Conservation (phyloP, 2,329 filamentous ascomycete genomes). For the Alternaria ventricosa region DNA sequence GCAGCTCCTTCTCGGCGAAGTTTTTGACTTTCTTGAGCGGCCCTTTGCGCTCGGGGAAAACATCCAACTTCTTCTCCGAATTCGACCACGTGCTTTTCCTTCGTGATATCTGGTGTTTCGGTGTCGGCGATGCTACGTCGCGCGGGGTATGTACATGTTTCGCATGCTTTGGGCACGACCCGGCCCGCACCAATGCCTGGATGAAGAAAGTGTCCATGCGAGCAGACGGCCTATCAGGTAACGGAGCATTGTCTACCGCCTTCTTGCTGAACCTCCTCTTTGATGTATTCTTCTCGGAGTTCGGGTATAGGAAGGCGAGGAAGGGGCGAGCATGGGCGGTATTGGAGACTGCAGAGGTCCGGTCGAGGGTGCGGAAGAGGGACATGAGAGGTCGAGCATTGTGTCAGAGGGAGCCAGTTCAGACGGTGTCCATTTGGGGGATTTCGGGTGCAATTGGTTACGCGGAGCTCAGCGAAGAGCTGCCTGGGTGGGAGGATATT, state of each 20-base stretch:
- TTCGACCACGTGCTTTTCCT: slow-evolving; percentile 20
- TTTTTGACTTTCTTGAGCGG: slow-evolving; percentile 33
- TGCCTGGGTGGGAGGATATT: neutral
- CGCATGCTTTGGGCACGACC: slow-evolving; percentile 58
- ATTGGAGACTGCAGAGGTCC: slow-evolving; percentile 58
- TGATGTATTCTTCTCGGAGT: neutral
- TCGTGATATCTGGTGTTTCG: slow-evolving; percentile 20
- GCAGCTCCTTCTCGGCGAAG: slow-evolving; percentile 53
- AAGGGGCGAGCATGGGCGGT: slow-evolving; percentile 43
- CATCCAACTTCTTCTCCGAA: slow-evolving; percentile 15
- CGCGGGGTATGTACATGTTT: slow-evolving; percentile 39
- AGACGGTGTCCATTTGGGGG: slow-evolving; percentile 23
- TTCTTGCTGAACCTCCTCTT: slow-evolving; percentile 29
- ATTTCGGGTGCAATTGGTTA: slow-evolving; percentile 10
- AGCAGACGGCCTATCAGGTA: neutral
- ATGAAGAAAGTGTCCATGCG: slow-evolving; percentile 62
- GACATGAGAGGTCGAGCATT: slow-evolving; percentile 71
- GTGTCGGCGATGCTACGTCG: neutral
- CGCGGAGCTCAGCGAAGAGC: slow-evolving; percentile 23
- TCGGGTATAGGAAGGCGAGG: slow-evolving; percentile 44
- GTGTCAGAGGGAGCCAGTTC: slow-evolving; percentile 50
- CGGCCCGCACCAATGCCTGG: slow-evolving; percentile 59
- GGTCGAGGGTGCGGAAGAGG: slow-evolving; percentile 62
- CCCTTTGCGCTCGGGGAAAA: slow-evolving; percentile 13
- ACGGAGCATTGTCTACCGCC: slow-evolving; percentile 19